Percentiles rank a stretch among this genome's conserved stretches.
These are phyloP conservation scores for Agapanthus africanus DNA, from an alignment of 106 monocot species.

Conservation along the genomic window DNA sequence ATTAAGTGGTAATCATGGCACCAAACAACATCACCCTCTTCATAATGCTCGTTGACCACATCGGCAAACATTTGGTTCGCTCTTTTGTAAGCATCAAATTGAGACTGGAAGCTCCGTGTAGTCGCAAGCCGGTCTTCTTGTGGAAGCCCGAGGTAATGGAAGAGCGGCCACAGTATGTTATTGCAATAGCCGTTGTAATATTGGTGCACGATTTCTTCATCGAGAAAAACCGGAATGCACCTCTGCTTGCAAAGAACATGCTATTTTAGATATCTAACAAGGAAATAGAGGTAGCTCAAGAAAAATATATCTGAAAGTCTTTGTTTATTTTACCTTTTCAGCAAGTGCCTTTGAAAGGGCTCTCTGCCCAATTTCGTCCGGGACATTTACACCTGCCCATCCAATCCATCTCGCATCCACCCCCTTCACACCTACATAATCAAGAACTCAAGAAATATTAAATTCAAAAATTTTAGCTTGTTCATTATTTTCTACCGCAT, in stretches of 20 bases:
- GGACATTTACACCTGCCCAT: constrained; percentile 98
- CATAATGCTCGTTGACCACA: constrained; percentile 82
- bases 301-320: background rate
- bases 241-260: constrained; percentile 42
- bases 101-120: constrained; percentile 96
- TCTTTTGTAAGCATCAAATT: constrained; percentile 88
- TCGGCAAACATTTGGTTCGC: constrained; percentile 99
- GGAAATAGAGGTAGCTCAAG: too few species aligned
- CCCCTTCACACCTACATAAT: constrained; percentile 68
- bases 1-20: constrained; percentile 99
- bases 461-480: too few species aligned
- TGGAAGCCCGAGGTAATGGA: constrained; percentile 92
- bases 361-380: constrained; percentile 80
- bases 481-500: too few species aligned
- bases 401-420: constrained; percentile 99
- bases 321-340: constrained; percentile 51
- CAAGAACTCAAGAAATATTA: background rate
- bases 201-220: constrained; percentile 97
- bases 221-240: constrained; percentile 97
- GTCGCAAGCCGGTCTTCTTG: constrained; percentile 94
- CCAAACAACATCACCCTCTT: constrained; percentile 99
- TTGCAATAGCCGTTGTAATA: constrained; percentile 99
- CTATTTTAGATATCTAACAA: background rate
- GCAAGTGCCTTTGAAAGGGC: constrained; percentile 84
- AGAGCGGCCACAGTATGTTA: constrained; percentile 96